Conservation (phyloP, 148 eudicot species). For the Agrostemma githago region DNA sequence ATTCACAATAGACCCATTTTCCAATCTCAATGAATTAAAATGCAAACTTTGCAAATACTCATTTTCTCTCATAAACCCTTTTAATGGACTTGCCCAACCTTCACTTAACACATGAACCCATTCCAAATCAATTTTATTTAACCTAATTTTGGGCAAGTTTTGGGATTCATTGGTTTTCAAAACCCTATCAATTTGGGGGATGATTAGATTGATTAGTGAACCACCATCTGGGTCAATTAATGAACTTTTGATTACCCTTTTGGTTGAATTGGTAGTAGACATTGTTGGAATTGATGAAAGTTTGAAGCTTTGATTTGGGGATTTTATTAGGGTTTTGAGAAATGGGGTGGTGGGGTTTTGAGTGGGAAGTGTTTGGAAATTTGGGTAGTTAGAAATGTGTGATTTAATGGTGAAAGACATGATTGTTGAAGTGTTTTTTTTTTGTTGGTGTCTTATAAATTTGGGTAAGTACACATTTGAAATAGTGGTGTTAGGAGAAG, state of each 20-base stretch:
- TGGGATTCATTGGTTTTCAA: conserved; percentile 45
- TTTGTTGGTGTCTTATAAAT: not conserved
- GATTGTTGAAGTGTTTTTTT: conserved; percentile 1
- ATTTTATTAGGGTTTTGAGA: conserved; percentile 16
- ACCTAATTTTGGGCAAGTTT: conserved; percentile 46
- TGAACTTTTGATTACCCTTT: conserved; percentile 40
- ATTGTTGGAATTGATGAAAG: not conserved
- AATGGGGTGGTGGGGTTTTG: conserved; percentile 31
- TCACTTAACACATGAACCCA: conserved; percentile 94
- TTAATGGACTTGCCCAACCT: conserved; percentile 92
- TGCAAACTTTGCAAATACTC: conserved; percentile 90
- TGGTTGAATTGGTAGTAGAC: conserved; percentile 6
- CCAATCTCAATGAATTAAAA: conserved; percentile 63
- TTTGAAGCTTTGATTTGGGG: conserved; percentile 1
- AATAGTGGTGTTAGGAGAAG: conserved; percentile 9
- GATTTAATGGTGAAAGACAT: conserved; percentile 50
- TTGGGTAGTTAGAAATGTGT: conserved; percentile 22
- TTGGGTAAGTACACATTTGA: not conserved
- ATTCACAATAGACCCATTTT: conserved; percentile 74
- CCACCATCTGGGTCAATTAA: conserved; percentile 94
- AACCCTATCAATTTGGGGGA: conserved; percentile 40
- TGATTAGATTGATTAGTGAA: conserved; percentile 55
- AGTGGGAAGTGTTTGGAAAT: conserved; percentile 17
- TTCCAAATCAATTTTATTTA: conserved; percentile 63
- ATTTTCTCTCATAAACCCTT: conserved; percentile 85